Percentiles rank a stretch among this genome's conserved stretches.
These are phyloP conservation scores for Brassica rapa DNA, from an alignment of 345 rosid species.

Conservation along the genomic window DNA sequence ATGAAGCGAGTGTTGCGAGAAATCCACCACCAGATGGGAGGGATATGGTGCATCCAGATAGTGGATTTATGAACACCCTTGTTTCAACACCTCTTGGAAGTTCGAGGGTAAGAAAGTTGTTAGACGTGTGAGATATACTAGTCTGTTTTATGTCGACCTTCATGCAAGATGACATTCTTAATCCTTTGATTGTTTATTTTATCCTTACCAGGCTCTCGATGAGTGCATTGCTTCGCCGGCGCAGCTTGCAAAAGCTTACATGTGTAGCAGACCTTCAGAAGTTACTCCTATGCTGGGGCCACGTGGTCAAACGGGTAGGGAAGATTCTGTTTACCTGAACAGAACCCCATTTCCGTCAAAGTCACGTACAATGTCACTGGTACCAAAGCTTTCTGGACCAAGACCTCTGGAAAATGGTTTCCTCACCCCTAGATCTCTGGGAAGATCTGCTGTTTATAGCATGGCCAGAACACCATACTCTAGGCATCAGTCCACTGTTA, in stretches of 20 bases:
- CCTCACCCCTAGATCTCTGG: slow-evolving; percentile 73
- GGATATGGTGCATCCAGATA: slow-evolving; percentile 28
- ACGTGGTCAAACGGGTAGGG: slow-evolving; percentile 48
- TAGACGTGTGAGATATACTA: not conserved
- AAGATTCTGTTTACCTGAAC: slow-evolving; percentile 47
- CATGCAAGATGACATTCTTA: not conserved
- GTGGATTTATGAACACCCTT: slow-evolving; percentile 42
- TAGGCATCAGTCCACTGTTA: slow-evolving; percentile 56
- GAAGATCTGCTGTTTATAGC: slow-evolving; percentile 86
- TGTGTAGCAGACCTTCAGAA: slow-evolving; percentile 82
- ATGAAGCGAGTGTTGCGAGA: slow-evolving; percentile 37
- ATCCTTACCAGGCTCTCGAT: slow-evolving; percentile 54
- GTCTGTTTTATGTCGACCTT: not conserved
- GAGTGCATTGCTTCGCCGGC: slow-evolving; percentile 81
- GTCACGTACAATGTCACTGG: slow-evolving; percentile 53
- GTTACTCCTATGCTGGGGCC: slow-evolving; percentile 55
- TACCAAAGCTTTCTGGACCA: slow-evolving; percentile 53
- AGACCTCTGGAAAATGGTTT: slow-evolving; percentile 62
- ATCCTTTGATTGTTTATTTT: slow-evolving; percentile 12
- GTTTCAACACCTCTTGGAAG: slow-evolving; percentile 50
- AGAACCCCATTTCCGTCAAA: slow-evolving; percentile 45
- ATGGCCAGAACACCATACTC: slow-evolving; percentile 91
- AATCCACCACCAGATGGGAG: too few relatives aligned
- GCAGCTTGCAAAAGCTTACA: slow-evolving; percentile 96
- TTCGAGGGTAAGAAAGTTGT: slow-evolving; percentile 48